A percentile compares a stretch with the other conserved stretches of the same genome.
These are phyloP conservation scores for Phlyctochytrium arcticum DNA, from an alignment of 192 early-diverging fungal species.

Conservation along the genomic window DNA sequence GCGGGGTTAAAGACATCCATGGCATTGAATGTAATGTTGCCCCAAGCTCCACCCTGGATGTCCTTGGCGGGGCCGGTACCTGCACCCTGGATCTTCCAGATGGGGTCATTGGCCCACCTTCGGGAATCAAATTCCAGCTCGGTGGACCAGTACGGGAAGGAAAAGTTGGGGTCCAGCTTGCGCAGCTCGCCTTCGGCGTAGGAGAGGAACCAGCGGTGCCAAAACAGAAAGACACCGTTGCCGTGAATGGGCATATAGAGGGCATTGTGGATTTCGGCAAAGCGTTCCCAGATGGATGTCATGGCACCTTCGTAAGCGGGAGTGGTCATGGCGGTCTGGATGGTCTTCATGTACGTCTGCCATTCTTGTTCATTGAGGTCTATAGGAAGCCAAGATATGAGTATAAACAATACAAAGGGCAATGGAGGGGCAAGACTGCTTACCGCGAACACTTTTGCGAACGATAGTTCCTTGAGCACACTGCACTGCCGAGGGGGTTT, in stretches of 20 bases:
- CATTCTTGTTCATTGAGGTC: slow-evolving; percentile 7
- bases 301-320: background rate
- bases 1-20: background rate
- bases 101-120: slow-evolving; percentile 2
- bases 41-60: slow-evolving; percentile 9
- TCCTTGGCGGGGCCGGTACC: background rate
- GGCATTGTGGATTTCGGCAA: slow-evolving; percentile 1
- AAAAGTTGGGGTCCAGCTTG: slow-evolving; percentile 8
- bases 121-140: background rate
- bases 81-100: slow-evolving; percentile 7
- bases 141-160: slow-evolving; percentile 19
- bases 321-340: slow-evolving; percentile 15
- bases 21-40: background rate
- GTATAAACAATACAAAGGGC: too few species aligned
- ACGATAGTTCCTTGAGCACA: too few species aligned
- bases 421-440: too few species aligned
- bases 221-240: slow-evolving; percentile 13
- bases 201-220: slow-evolving; percentile 18
- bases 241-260: slow-evolving; percentile 4
- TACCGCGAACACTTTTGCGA: too few species aligned
- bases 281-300: slow-evolving; percentile 12
- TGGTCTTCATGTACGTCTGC: slow-evolving; percentile 11
- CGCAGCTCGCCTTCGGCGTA: slow-evolving; percentile 11
- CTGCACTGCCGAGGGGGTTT: too few species aligned
- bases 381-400: too few species aligned